These are phyloP conservation scores for Suhomyces taliae DNA, from an alignment of 1,139 yeast species.

Conservation along the genomic window DNA sequence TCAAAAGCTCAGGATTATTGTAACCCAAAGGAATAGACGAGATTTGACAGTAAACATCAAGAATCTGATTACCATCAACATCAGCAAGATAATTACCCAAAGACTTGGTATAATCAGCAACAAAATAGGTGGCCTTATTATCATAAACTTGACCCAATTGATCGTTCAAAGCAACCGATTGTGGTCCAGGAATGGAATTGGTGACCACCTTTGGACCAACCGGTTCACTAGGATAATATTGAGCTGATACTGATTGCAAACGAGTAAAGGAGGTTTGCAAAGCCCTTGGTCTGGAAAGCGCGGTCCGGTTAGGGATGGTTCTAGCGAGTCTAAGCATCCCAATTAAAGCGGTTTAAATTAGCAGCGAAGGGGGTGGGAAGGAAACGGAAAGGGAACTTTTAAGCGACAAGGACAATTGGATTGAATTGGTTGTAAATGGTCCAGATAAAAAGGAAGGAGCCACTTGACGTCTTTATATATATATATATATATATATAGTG, in stretches of 20 bases:
- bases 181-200: constrained; percentile 61
- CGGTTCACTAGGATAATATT: constrained; percentile 56
- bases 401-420: background rate
- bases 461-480: background rate
- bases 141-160: constrained; percentile 60
- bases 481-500: no score
- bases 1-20: constrained; percentile 67
- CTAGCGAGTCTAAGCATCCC: constrained; percentile 5
- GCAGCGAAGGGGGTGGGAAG: no score
- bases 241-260: constrained; percentile 18
- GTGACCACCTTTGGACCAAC: constrained; percentile 47
- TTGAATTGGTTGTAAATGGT: background rate
- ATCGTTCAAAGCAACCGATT: constrained; percentile 44
- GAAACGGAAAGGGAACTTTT: no score
- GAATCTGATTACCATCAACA: constrained; percentile 63
- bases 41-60: constrained; percentile 72
- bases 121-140: constrained; percentile 67
- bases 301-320: background rate
- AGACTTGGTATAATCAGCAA: constrained; percentile 64
- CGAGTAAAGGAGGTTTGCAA: background rate
- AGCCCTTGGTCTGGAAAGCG: background rate
- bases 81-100: constrained; percentile 71
- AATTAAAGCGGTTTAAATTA: no score
- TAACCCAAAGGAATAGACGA: constrained; percentile 75
- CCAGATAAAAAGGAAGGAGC: background rate